Conservation (phyloP, 805 yeast species). For the Brettanomyces bruxellensis region DNA sequence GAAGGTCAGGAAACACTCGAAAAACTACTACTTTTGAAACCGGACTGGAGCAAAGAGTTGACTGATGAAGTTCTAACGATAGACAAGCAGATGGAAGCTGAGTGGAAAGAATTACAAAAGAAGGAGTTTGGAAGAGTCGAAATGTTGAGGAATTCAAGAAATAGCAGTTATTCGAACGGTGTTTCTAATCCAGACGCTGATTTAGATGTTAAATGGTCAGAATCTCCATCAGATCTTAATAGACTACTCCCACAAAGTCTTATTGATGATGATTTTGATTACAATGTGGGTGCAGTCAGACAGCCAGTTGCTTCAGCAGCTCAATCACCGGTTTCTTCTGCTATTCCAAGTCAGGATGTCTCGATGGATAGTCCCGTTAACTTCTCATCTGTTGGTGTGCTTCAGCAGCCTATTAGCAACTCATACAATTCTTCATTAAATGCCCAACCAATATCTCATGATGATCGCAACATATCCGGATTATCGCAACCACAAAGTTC, state of each 20-base stretch:
- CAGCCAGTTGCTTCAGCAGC: neutral
- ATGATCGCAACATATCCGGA: too few relatives aligned
- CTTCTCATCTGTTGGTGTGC: neutral
- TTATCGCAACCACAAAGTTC: too few relatives aligned
- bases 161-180: neutral
- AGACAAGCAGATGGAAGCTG: constrained; percentile 28
- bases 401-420: neutral
- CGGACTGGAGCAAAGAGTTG: constrained; percentile 24
- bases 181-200: neutral
- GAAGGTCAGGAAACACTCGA: constrained; percentile 20
- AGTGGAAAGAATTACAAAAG: constrained; percentile 32
- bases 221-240: constrained; percentile 14
- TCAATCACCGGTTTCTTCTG: neutral
- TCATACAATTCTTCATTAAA: neutral
- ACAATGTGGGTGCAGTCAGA: too few relatives aligned
- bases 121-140: constrained; percentile 25
- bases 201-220: neutral
- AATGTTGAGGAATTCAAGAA: constrained; percentile 9
- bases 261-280: constrained; percentile 16
- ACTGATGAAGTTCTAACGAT: constrained; percentile 18
- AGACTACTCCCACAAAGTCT: constrained; percentile 22
- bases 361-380: neutral
- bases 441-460: too few relatives aligned
- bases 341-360: neutral
- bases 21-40: constrained; percentile 16